These are phyloP conservation scores for Penstemon barbatus DNA, from an alignment of 257 asterid genomes.

Conservation along the genomic window DNA sequence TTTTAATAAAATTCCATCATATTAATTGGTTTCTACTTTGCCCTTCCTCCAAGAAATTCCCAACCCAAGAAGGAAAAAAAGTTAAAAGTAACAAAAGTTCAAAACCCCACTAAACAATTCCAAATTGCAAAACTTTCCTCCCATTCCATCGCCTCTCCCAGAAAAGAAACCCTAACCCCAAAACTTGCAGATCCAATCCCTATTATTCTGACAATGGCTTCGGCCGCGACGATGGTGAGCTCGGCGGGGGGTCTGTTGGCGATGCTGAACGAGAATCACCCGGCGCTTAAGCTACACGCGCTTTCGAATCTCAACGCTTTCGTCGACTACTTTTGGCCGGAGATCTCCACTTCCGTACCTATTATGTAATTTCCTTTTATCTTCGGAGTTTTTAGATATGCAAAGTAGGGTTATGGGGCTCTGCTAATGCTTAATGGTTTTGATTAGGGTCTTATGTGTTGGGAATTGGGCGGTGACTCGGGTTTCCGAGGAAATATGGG, in stretches of 20 bases:
- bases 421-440: not conserved
- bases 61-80: not conserved
- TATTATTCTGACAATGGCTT: constrained; percentile 35
- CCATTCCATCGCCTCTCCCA: not conserved
- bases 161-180: constrained; percentile 14
- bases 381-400: not conserved
- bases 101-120: not conserved
- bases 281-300: constrained; percentile 81
- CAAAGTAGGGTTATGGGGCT: constrained; percentile 10
- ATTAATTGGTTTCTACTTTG: not conserved
- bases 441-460: not conserved
- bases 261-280: constrained; percentile 83
- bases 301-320: constrained; percentile 74
- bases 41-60: constrained; percentile 26
- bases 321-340: constrained; percentile 89
- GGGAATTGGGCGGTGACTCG: constrained; percentile 4
- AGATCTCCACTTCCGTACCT: constrained; percentile 86
- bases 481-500: constrained; percentile 3
- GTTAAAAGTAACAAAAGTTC: no score
- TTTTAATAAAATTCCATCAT: no score
- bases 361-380: constrained; percentile 46
- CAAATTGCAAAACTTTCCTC: not conserved
- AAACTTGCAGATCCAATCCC: constrained; percentile 26
- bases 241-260: constrained; percentile 91
- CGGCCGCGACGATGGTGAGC: constrained; percentile 79